Conservation (phyloP, 2,329 filamentous ascomycete species). For the Clonostachys rhizophaga region DNA sequence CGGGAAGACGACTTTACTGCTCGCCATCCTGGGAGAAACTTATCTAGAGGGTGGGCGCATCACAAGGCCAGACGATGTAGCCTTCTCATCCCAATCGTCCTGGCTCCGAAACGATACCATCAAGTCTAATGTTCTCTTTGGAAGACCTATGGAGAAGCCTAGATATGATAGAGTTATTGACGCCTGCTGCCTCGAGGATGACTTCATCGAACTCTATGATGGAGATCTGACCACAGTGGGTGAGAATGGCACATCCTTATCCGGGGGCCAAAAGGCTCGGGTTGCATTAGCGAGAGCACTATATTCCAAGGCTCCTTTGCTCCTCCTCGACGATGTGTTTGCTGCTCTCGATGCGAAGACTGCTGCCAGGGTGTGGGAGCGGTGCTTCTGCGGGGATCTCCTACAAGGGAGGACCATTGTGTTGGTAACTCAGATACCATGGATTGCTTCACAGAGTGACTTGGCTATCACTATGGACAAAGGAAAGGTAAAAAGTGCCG, state of each 20-base stretch:
- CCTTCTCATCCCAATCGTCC: constrained; percentile 51
- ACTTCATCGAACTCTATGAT: constrained; percentile 43
- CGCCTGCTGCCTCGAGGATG: constrained; percentile 47
- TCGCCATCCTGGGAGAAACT: constrained; percentile 50
- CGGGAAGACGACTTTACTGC: constrained; percentile 51
- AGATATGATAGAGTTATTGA: constrained; percentile 51
- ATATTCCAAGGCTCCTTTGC: constrained; percentile 49
- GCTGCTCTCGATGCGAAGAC: constrained; percentile 57
- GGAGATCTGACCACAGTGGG: constrained; percentile 48
- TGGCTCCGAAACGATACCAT: constrained; percentile 56
- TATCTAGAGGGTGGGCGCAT: constrained; percentile 41
- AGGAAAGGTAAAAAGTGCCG: constrained; percentile 31
- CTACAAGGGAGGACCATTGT: constrained; percentile 49
- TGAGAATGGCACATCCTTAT: constrained; percentile 49
- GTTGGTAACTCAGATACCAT: constrained; percentile 51
- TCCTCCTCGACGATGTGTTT: constrained; percentile 56
- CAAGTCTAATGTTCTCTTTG: constrained; percentile 50
- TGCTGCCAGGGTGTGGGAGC: constrained; percentile 48
- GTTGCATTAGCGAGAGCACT: constrained; percentile 52
- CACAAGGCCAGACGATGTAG: constrained; percentile 44
- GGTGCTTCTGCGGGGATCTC: constrained; percentile 52
- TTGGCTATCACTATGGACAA: constrained; percentile 39
- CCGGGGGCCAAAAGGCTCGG: constrained; percentile 51
- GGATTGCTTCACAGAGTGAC: constrained; percentile 47
- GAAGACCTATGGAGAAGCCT: constrained; percentile 40